Conservation (phyloP, 140 eudicot species). For the Bidens hawaiensis region DNA sequence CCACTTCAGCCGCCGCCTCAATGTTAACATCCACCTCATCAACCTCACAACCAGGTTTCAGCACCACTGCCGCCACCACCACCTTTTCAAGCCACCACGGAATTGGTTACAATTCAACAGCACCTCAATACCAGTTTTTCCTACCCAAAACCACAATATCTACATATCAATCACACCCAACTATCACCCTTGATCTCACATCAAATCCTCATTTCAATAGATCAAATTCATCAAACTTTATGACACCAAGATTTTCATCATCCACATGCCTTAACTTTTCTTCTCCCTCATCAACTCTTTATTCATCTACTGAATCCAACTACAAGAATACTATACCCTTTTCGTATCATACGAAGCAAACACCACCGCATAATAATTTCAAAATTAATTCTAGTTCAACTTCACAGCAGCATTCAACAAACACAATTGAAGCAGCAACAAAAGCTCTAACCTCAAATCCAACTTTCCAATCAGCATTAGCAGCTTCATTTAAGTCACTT, state of each 20-base stretch:
- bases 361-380: conserved; percentile 22
- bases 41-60: conserved; percentile 60
- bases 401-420: conserved; percentile 36
- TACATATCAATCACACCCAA: conserved; percentile 70
- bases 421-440: conserved; percentile 77
- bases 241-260: conserved; percentile 40
- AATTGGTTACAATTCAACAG: conserved; percentile 34
- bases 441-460: conserved; percentile 85
- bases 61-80: conserved; percentile 40
- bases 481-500: conserved; percentile 66
- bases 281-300: conserved; percentile 29
- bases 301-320: conserved; percentile 33
- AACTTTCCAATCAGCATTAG: conserved; percentile 69
- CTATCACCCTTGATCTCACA: conserved; percentile 91
- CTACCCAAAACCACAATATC: conserved; percentile 60
- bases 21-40: conserved; percentile 67
- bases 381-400: conserved; percentile 13
- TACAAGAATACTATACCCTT: conserved; percentile 35
- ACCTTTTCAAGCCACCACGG: conserved; percentile 38
- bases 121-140: conserved; percentile 52
- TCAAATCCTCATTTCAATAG: conserved; percentile 36
- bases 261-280: conserved; percentile 63
- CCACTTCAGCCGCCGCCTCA: conserved; percentile 81
- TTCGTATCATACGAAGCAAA: conserved; percentile 30
- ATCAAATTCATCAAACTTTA: conserved; percentile 22